Percentiles rank a stretch among this genome's conserved stretches.
Conservation (phyloP, 345 rosid species). For the Chamaenerion angustifolium region DNA sequence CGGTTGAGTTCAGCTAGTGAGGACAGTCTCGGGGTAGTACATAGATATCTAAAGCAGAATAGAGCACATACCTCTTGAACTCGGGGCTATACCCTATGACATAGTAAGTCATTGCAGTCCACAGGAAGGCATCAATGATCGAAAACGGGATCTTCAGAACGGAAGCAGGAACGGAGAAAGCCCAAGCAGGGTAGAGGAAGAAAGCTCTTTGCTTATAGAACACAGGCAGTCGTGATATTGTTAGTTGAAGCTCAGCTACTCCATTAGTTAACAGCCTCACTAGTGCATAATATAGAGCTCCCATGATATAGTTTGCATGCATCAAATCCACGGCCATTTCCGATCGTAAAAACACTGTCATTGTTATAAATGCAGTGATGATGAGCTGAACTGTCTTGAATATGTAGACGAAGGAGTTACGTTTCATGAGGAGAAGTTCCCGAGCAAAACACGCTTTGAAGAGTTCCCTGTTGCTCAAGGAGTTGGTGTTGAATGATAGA, state of each 20-base stretch:
- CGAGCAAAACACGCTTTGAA: slow-evolving; percentile 25
- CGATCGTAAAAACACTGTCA: slow-evolving; percentile 41
- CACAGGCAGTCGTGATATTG: slow-evolving; percentile 47
- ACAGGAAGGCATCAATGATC: slow-evolving; percentile 28
- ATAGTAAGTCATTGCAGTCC: slow-evolving; percentile 58
- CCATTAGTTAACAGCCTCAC: slow-evolving; percentile 42
- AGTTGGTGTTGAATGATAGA: slow-evolving; percentile 12
- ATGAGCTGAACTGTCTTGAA: slow-evolving; percentile 30
- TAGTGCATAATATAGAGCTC: slow-evolving; percentile 41
- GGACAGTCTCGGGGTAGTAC: too few relatives aligned
- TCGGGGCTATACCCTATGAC: slow-evolving; percentile 60
- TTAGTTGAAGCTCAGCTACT: slow-evolving; percentile 46
- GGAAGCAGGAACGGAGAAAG: slow-evolving; percentile 43
- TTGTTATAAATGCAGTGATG: slow-evolving; percentile 32
- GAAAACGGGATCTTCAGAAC: slow-evolving; percentile 33
- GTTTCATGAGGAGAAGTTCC: slow-evolving; percentile 26
- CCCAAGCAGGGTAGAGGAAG: slow-evolving; percentile 62
- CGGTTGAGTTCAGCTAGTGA: too few relatives aligned
- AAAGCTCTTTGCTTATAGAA: slow-evolving; percentile 64
- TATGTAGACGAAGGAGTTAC: slow-evolving; percentile 23
- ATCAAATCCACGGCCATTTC: slow-evolving; percentile 22
- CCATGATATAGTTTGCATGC: slow-evolving; percentile 20
- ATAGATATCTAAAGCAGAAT: too few relatives aligned
- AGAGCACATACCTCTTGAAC: slow-evolving; percentile 21
- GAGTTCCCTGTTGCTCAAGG: slow-evolving; percentile 19